phyloP scores from a whole-genome alignment of 1,284 basidiomycete genomes.

The Lignosus rhinocerotis region DNA sequence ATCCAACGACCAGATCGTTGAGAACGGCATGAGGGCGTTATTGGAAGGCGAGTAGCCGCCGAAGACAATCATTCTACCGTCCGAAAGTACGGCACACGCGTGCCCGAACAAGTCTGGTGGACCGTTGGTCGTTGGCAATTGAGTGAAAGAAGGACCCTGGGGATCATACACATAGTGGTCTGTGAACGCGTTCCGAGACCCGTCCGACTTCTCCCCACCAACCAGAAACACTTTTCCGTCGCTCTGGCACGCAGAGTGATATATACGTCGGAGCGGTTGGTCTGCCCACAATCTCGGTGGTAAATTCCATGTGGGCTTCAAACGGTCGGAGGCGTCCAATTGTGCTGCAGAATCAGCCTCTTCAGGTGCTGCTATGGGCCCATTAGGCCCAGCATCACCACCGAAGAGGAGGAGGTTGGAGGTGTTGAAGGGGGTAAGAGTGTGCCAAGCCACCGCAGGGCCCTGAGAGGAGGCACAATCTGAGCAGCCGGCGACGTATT shows the following conservation, averaged over 20 bases:
- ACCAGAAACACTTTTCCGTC: constrained; percentile 60
- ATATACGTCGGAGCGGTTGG: constrained; percentile 73
- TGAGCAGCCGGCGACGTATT: constrained; percentile 49
- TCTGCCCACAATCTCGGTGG: constrained; percentile 57
- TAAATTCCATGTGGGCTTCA: constrained; percentile 46
- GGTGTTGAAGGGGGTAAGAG: constrained; percentile 63
- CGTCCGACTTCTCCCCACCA: constrained; percentile 78
- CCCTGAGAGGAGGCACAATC: constrained; percentile 47
- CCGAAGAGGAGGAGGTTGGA: constrained; percentile 68
- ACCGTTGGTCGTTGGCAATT: constrained; percentile 53
- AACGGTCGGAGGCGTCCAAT: constrained; percentile 44
- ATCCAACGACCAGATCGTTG: constrained; percentile 65
- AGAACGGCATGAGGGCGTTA: constrained; percentile 53
- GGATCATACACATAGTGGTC: constrained; percentile 70
- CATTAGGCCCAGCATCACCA: constrained; percentile 67
- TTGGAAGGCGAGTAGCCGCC: constrained; percentile 67
- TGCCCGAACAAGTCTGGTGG: constrained; percentile 76
- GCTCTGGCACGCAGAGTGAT: constrained; percentile 61
- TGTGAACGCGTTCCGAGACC: constrained; percentile 61
- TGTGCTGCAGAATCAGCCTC: constrained; percentile 64
- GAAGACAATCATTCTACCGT: constrained; percentile 72
- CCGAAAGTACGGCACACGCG: constrained; percentile 60
- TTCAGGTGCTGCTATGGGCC: constrained; percentile 50
- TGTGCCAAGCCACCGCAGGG: constrained; percentile 79
- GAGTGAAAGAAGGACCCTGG: constrained; percentile 48